Base-by-base conservation (phyloP, 139 green algal species). In the Penium margaritaceum region DNA sequence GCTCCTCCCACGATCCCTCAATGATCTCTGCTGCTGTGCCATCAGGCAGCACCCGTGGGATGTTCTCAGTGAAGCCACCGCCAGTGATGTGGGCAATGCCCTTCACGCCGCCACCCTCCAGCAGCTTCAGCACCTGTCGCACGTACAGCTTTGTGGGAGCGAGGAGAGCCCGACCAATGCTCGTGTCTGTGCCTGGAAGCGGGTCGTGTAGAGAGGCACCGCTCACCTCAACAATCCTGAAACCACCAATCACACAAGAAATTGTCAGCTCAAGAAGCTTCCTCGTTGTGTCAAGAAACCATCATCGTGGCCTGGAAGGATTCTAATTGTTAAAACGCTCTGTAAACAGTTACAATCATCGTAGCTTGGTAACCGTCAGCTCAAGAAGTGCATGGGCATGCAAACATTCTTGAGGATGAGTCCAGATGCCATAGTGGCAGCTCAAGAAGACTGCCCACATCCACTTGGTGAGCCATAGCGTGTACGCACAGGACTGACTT, bases 61-160 rank as follows among this genome's bases (percentile, higher is more conserved):
- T 91, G 86, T 98, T 98, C 71, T 98, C 93, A 2, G 89, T 85
- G 84, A 98, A 96, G 72, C 93, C 93, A 35, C 93, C 93, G 29
- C 93, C 93, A 7, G 93, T 98, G 84, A 98, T 96, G 85, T 98
- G 93, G 24, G 96, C 90, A 27, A 93, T 71, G 32, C 88, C 89
- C 86, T 90, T 79, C 57, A 86, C 33, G 36, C 37, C 55, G 7
- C 21, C 66, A n/a, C 4, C 5, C 15, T 34, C 72, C 5, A 78
- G 39, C 24, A 70, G 6, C 19, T 38, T 30, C 57, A 75, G 38
- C 51, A 83, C 72, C 47, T n/a, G 69, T 24, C 70, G 64, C 15
- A 91, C 87, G 65, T 92, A 91, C 36, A 90, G 71, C 19, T 60
- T 36, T 12, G 88, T 92, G 46, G 88, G 88, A 19, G 69, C 80